Conservation (phyloP, 768 basidiomycete species). For the Kwoniella mangroviensis region DNA sequence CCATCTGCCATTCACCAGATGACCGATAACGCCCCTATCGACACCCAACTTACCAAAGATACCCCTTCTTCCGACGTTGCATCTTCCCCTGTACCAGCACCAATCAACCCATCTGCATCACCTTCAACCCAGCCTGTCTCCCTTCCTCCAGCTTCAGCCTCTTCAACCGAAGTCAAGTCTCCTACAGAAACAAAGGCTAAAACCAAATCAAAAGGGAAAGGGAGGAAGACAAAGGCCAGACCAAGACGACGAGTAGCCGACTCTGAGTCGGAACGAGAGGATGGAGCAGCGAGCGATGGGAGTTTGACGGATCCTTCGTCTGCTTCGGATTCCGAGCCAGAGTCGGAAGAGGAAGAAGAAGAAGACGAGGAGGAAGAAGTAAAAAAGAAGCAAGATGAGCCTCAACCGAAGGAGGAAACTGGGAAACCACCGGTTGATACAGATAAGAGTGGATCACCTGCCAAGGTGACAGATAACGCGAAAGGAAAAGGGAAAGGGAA, state of each 20-base stretch:
- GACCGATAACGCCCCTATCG: constrained; percentile 21
- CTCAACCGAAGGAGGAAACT: constrained; percentile 24
- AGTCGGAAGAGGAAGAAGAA: constrained; percentile 26
- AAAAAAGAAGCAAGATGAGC: not conserved
- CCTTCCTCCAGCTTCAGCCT: not conserved
- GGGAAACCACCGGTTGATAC: constrained; percentile 29
- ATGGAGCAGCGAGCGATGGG: constrained; percentile 19
- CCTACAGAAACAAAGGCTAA: constrained; percentile 1
- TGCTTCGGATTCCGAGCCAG: constrained; percentile 27
- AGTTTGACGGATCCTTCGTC: constrained; percentile 31
- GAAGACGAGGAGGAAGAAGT: constrained; percentile 6
- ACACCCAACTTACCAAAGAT: constrained; percentile 6
- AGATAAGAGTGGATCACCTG: constrained; percentile 7
- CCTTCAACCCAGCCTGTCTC: constrained; percentile 18
- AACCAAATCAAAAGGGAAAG: constrained; percentile 13
- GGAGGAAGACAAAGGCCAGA: constrained; percentile 16
- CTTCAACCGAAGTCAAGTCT: not conserved
- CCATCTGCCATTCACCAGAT: constrained; percentile 10
- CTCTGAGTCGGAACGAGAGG: constrained; percentile 26
- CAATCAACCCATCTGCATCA: constrained; percentile 18
- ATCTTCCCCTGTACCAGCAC: not conserved
- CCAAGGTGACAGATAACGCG: not conserved
- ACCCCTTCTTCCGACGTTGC: constrained; percentile 7
- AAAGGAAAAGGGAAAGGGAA: constrained; percentile 19
- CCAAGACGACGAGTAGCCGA: constrained; percentile 27